Evolutionary conservation across 108 stramenopile species (phyloP), one percentile per base, ranked within the genome.

Genomic region (Pseudonitzschia pungens): DNA sequence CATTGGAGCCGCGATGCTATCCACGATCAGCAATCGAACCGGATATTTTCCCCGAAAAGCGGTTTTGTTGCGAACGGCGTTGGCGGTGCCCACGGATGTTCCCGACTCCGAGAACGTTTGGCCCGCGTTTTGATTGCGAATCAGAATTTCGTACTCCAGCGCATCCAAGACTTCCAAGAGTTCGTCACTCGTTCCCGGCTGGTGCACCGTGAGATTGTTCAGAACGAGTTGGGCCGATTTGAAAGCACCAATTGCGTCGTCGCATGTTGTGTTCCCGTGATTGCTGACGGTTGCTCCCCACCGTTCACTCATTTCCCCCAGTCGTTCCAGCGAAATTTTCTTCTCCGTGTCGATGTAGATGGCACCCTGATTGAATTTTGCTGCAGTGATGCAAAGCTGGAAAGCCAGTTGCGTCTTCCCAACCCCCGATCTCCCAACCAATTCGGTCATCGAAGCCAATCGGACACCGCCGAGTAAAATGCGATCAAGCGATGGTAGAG

Each of bases 1-100:
- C 32, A 84, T 67, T 0, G 93, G 93, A 15, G 91, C 89, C n/a
- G 93, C 90, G 66, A 95, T 95, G 75, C 93, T 95, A 64, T 95
- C 93, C 41, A 95, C 68, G 22, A 95, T 77, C 57, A 92, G 21
- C 58, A 92, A 57, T 14, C 88, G 81, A 44, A 87, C 86, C n/a
- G 87, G 87, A 58, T 77, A 76, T 24, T 83, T 72, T 31, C 69
- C 57, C 11, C 22, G 22, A 14, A 42, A 36, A 22, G 29, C 26
- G n/a, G 32, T 42, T 26, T 72, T 40, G 67, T 59, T 21, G 31
- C 48, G 70, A 42, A 28, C 51, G 59, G 2, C 6, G 36, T 2
- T 36, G 36, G 36, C 6, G 36, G 36, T 36, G 36, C 21, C 51
- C 24, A 68, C 31, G 14, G 48, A 26, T 68, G 44, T 36, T 26